Conservation (phyloP, 345 rosid genomes). For the Kernera saxatilis region DNA sequence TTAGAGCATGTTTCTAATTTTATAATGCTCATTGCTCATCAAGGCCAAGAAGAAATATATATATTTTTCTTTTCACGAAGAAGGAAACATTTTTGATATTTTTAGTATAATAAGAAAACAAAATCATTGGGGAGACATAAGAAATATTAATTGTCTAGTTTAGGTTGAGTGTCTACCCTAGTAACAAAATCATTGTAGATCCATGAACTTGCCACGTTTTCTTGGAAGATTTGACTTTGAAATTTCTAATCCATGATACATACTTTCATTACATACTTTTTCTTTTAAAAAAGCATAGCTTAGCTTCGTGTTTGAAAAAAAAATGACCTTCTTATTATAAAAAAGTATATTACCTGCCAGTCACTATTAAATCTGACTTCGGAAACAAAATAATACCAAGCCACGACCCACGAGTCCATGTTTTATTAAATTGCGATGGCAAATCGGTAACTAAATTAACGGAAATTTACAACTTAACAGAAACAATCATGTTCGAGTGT, state of each 20-base stretch:
- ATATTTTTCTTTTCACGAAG: not conserved
- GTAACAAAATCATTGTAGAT: not conserved
- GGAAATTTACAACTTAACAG: not conserved
- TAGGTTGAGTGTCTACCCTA: not conserved
- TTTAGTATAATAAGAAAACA: not conserved
- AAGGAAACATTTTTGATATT: not conserved
- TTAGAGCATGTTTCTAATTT: not conserved
- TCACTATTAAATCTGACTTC: not conserved
- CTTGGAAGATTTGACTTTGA: not conserved
- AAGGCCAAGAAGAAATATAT: not conserved
- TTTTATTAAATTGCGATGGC: not conserved
- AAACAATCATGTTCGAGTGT: not conserved
- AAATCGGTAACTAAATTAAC: not conserved
- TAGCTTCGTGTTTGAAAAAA: not conserved
- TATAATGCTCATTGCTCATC: not conserved
- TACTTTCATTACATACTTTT: too few relatives aligned
- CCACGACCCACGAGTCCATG: not conserved
- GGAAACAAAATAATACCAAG: not conserved
- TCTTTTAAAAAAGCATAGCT: not conserved
- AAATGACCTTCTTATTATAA: not conserved
- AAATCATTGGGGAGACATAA: not conserved
- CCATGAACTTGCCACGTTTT: conserved; percentile 8
- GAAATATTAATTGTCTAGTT: not conserved
- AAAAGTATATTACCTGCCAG: not conserved
- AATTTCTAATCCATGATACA: not conserved